A percentile compares a stretch with the other conserved stretches of the same genome.
These are phyloP conservation scores for Erythrophleum fordii DNA, from an alignment of 306 rosid genomes.

Conservation along the genomic window DNA sequence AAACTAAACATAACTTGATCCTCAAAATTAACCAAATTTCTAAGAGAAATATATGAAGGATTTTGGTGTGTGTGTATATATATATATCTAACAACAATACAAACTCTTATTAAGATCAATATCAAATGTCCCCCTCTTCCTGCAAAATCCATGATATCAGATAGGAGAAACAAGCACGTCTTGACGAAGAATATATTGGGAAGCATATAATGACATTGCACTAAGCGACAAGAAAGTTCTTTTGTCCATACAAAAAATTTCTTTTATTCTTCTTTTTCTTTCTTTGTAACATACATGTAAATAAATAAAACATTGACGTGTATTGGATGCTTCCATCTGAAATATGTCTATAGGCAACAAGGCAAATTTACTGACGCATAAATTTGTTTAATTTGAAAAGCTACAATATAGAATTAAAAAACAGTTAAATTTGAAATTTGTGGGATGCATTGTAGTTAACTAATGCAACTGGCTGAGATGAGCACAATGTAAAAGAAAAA, in stretches of 20 bases:
- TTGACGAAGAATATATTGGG: neutral
- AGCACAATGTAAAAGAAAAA: neutral
- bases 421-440: neutral
- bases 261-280: neutral
- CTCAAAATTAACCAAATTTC: too few species aligned
- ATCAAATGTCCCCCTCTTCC: neutral
- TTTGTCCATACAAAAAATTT: neutral
- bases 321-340: slow-evolving; percentile 21
- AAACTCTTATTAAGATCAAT: too few species aligned
- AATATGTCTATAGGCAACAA: slow-evolving; percentile 29
- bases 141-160: neutral
- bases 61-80: too few species aligned
- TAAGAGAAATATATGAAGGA: too few species aligned
- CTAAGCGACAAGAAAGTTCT: slow-evolving; percentile 30
- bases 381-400: slow-evolving; percentile 23
- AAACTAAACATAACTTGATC: too few species aligned
- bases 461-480: slow-evolving; percentile 20
- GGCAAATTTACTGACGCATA: slow-evolving; percentile 9
- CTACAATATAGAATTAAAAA: slow-evolving; percentile 1
- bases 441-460: neutral
- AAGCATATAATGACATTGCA: neutral
- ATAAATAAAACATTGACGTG: neutral
- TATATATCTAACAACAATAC: too few species aligned
- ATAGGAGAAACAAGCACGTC: neutral
- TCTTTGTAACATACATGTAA: neutral